Percentiles rank a stretch among this genome's conserved stretches.
These are phyloP conservation scores for Cladosporium sphaerospermum DNA, from an alignment of 2,329 filamentous ascomycete genomes.

Conservation along the genomic window DNA sequence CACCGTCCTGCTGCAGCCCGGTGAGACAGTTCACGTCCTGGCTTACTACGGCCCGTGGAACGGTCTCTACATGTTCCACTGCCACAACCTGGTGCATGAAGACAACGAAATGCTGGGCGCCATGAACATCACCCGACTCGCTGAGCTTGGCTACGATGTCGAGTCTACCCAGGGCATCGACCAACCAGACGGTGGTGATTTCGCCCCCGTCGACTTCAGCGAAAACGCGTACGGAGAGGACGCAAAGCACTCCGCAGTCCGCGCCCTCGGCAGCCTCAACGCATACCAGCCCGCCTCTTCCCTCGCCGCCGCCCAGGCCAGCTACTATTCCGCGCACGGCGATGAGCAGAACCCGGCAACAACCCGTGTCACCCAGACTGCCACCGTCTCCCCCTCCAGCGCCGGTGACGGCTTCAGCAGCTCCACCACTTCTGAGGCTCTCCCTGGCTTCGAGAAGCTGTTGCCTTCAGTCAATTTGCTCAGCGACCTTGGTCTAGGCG, in stretches of 20 bases:
- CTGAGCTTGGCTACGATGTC: slow-evolving; percentile 27
- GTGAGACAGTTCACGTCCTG: slow-evolving; percentile 47
- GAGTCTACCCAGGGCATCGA: slow-evolving; percentile 14
- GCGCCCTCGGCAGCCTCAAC: slow-evolving; percentile 21
- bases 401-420: slow-evolving; percentile 1
- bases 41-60: slow-evolving; percentile 50
- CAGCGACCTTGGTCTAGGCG: not conserved
- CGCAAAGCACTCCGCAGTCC: slow-evolving; percentile 18
- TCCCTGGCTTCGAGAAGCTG: slow-evolving; percentile 3
- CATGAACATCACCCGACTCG: slow-evolving; percentile 37
- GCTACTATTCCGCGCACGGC: slow-evolving; percentile 23
- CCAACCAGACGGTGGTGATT: slow-evolving; percentile 22
- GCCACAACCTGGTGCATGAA: slow-evolving; percentile 43
- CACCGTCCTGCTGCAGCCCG: slow-evolving; percentile 48
- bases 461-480: not conserved
- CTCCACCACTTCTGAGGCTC: slow-evolving; percentile 1
- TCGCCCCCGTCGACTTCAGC: slow-evolving; percentile 18
- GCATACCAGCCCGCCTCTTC: slow-evolving; percentile 20
- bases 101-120: slow-evolving; percentile 40
- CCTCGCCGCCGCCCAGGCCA: slow-evolving; percentile 20
- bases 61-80: slow-evolving; percentile 44
- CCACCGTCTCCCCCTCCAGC: not conserved
- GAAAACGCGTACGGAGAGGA: slow-evolving; percentile 22
- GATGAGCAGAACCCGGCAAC: slow-evolving; percentile 18
- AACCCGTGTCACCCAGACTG: slow-evolving; percentile 4